Conservation (phyloP, 1,284 basidiomycete species). For the Gymnopus androsaceus region DNA sequence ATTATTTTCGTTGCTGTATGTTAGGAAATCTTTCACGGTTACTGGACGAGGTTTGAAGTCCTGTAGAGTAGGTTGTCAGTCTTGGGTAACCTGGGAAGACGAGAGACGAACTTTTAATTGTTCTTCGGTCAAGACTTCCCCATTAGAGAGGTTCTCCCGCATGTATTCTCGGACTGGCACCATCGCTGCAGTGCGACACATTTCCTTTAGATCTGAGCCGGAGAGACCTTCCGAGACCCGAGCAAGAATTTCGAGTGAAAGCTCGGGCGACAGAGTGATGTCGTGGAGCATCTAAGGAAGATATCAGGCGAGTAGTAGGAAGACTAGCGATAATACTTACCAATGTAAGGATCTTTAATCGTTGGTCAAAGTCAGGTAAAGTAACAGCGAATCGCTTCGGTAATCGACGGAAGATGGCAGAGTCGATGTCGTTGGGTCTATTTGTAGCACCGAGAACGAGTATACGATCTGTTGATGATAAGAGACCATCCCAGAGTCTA, state of each 20-base stretch:
- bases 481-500: slow-evolving; percentile 98
- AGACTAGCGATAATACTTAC: slow-evolving; percentile 48
- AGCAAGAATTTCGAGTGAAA: slow-evolving; percentile 73
- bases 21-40: too few relatives aligned
- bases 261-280: slow-evolving; percentile 66
- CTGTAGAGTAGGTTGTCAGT: too few relatives aligned
- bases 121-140: slow-evolving; percentile 52
- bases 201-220: slow-evolving; percentile 91
- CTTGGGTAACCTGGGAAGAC: too few relatives aligned
- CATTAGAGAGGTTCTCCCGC: slow-evolving; percentile 43
- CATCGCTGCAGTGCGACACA: slow-evolving; percentile 95
- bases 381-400: slow-evolving; percentile 95
- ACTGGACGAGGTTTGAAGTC: too few relatives aligned
- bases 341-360: slow-evolving; percentile 86
- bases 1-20: too few relatives aligned
- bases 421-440: slow-evolving; percentile 92
- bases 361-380: slow-evolving; percentile 81
- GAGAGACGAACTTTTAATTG: too few relatives aligned
- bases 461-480: slow-evolving; percentile 82
- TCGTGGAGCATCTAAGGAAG: slow-evolving; percentile 78
- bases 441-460: slow-evolving; percentile 96
- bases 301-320: slow-evolving; percentile 64
- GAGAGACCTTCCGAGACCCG: slow-evolving; percentile 77
- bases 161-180: slow-evolving; percentile 88
- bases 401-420: slow-evolving; percentile 94